Evolutionary conservation across 495 filamentous ascomycete genomes (phyloP), one percentile per base, ranked within the genome.

Genomic region (Daldinia loculata): DNA sequence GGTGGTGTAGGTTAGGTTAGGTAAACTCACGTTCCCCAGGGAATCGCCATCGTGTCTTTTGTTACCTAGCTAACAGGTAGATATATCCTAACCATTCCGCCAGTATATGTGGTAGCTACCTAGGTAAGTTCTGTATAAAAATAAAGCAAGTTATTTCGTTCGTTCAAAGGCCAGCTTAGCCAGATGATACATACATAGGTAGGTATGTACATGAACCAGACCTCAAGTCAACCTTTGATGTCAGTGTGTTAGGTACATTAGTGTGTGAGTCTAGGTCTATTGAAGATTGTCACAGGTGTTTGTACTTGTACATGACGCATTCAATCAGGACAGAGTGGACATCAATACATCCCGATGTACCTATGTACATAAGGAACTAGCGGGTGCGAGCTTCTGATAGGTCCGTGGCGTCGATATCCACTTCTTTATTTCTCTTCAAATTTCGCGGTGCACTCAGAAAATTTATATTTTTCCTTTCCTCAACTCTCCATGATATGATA

Each of bases 11-110:
- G 24, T 26, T n/a, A n/a, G 3, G 24, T 1, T 26, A 26, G 29
- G 7, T 32, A 9, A 53, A 80, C 83, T 82, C 74, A 86, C 84
- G 78, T 83, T 56, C 82, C 81, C 84, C 83, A 86, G 34, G 81
- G 68, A 65, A 84, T 78, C 59, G 69, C 76, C 79, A 81, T 82
- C 51, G 39, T 79, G 57, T 68, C 11, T 29, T 26, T 38, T 57
- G 51, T 66, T 65, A 55, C 19, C 63, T 56, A 48, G 61, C 11
- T 48, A 34, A 2, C 2, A 14, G 4, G 12, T 36, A 36, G 56
- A 45, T 64, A 19, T 67, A 26, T 58, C 9, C 34, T 70, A 45
- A 55, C 52, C 75, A 77, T 77, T 39, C 55, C 63, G 64, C 34
- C 29, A 48, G 39, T 67, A 24, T 58, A 6, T 29, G 6, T 17